Base-by-base conservation (phyloP, 257 asterid species). In the Verbena officinalis region DNA sequence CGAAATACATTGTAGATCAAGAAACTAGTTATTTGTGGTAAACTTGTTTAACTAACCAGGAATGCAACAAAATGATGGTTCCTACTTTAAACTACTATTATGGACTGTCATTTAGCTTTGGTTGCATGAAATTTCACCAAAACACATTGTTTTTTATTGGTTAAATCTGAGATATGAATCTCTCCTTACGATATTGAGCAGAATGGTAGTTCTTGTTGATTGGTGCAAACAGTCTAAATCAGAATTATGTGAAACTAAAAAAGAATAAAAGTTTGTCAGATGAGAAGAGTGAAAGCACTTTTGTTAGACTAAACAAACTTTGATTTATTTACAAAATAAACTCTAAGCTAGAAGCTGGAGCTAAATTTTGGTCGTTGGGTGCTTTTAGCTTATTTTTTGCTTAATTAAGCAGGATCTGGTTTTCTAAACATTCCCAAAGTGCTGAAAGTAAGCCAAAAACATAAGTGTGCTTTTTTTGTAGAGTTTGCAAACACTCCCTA, bases 161-260 rank as follows among this genome's bases (percentile, higher is more conserved):
- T 43, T 44, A 42, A 42, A 56, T 43, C 19, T 55, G 40, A 14
- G 23, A 40, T 34, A 19, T 34, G 60, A 61, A 55, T 38, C n/a
- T 72, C 22, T 39, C 53, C 17, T 14, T 9, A 34, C 1, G 19
- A 36, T 4, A 67, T 50, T 59, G 65, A 49, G 46, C 38, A 24
- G 23, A 45, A 39, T 3, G 22, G 22, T 50, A 12, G 15, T 20
- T 54, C 46, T 66, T 23, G 60, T 45, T 50, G 42, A 33, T 14
- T 3, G 42, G 36, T 9, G 9, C 39, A 33, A 64, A 68, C 55
- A 57, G 34, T 58, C 19, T 31, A 58, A 4, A 9, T 14, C 48
- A 49, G 55, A 50, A 49, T 42, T 48, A 57, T 68, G 53, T 6
- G 45, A 51, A 33, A 59, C 14, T 62, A 17, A 59, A 66, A 42